Percentiles rank a stretch among this genome's conserved stretches.
Evolutionary conservation across 306 rosid genomes (phyloP).

Genomic region (Carpinus fangiana): DNA sequence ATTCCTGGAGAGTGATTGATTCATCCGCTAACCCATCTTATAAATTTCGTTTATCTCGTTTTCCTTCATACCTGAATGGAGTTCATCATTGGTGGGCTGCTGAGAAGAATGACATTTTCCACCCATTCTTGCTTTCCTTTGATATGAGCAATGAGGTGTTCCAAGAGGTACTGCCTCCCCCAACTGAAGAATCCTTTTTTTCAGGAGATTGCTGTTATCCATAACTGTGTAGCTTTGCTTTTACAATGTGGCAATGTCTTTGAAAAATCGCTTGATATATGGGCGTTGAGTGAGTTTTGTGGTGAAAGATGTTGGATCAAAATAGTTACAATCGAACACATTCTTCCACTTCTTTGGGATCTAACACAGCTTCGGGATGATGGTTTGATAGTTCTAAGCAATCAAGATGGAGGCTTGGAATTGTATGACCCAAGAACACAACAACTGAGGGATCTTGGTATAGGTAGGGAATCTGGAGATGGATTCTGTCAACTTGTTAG

Average conservation of each 20-base stretch:
- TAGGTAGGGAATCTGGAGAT: no score
- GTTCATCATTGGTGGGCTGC: background rate
- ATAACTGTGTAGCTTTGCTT: background rate
- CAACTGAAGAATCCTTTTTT: background rate
- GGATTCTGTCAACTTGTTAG: no score
- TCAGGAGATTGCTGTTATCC: background rate
- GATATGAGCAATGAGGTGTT: background rate
- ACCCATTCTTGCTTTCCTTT: background rate
- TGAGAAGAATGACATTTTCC: background rate
- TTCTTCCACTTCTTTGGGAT: no score
- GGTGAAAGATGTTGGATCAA: background rate
- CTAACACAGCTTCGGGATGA: no score
- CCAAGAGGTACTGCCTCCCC: background rate
- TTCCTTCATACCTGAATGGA: background rate
- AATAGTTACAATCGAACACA: background rate
- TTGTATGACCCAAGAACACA: no score
- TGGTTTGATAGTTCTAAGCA: background rate
- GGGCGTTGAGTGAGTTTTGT: background rate
- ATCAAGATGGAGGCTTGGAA: no score
- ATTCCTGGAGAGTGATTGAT: constrained; percentile 1
- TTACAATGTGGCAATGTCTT: background rate
- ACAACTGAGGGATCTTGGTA: no score
- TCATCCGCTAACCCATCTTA: background rate
- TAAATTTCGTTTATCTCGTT: background rate
- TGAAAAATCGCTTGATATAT: background rate